Conservation (phyloP, 805 yeast genomes). For the Hemisphaericaspora nanyangensis region DNA sequence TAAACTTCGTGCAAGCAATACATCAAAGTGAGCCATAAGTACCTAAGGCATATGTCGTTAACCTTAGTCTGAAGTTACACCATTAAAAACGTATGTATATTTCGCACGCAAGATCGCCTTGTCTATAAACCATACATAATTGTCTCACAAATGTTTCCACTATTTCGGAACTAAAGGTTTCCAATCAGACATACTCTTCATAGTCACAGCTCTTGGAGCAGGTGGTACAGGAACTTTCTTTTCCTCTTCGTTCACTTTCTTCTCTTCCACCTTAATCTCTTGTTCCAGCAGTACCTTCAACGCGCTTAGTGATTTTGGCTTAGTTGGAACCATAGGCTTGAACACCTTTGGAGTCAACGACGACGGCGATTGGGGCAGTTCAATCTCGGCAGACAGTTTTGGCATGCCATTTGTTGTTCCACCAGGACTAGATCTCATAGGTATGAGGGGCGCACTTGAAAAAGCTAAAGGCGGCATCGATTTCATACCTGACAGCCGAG, state of each 20-base stretch:
- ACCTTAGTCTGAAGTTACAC: too few relatives aligned
- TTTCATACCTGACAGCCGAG: conserved; percentile 10
- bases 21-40: too few relatives aligned
- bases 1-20: too few relatives aligned
- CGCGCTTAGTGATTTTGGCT: conserved; percentile 27
- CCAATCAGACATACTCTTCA: conserved; percentile 43
- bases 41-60: too few relatives aligned
- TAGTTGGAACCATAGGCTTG: conserved; percentile 35
- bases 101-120: too few relatives aligned
- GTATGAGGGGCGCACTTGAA: conserved; percentile 34
- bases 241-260: not conserved
- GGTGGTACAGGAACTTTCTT: conserved; percentile 13
- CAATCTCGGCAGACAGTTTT: too few relatives aligned
- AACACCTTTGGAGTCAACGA: not conserved
- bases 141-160: too few relatives aligned
- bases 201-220: conserved; percentile 3
- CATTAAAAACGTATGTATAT: too few relatives aligned
- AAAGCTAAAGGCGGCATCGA: conserved; percentile 29
- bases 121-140: too few relatives aligned
- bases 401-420: too few relatives aligned
- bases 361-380: too few relatives aligned
- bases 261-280: conserved; percentile 2
- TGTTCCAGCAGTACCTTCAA: conserved; percentile 2
- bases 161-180: conserved; percentile 49
- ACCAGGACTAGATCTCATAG: conserved; percentile 20